Evolutionary conservation across 495 filamentous ascomycete genomes (phyloP).

Genomic region (Xanthoparmelia taractica): DNA sequence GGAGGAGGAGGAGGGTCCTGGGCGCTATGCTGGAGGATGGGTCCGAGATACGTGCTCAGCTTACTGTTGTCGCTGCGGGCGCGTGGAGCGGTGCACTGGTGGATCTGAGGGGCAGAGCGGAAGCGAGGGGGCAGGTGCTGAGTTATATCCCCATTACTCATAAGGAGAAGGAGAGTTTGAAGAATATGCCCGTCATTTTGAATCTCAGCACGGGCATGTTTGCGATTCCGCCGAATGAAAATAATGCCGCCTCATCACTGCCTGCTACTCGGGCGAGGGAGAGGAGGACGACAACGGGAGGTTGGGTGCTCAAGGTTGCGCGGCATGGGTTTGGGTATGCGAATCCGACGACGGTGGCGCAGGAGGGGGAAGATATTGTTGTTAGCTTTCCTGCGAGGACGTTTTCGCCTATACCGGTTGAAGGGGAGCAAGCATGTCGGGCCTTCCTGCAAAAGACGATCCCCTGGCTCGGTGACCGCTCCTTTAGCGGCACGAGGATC

Average conservation of each 20-base stretch:
- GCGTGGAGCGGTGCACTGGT: constrained; percentile 75
- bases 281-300: neutral
- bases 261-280: constrained; percentile 2
- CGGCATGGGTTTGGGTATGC: constrained; percentile 75
- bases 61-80: constrained; percentile 75
- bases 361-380: constrained; percentile 20
- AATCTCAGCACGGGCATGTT: constrained; percentile 78
- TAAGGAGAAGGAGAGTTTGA: constrained; percentile 56
- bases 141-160: constrained; percentile 65
- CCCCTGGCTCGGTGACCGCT: constrained; percentile 53
- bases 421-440: constrained; percentile 43
- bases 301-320: constrained; percentile 67
- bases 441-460: constrained; percentile 53
- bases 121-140: constrained; percentile 73
- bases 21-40: constrained; percentile 53
- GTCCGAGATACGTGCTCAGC: constrained; percentile 51
- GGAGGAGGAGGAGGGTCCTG: constrained; percentile 26
- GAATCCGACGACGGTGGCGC: constrained; percentile 51
- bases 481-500: constrained; percentile 61
- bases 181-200: constrained; percentile 63
- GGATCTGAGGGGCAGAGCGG: constrained; percentile 65
- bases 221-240: constrained; percentile 59
- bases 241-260: neutral
- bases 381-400: constrained; percentile 3
- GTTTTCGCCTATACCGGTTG: constrained; percentile 16